phyloP scores from a whole-genome alignment of 345 rosid species.

The Luvunga scandens region DNA sequence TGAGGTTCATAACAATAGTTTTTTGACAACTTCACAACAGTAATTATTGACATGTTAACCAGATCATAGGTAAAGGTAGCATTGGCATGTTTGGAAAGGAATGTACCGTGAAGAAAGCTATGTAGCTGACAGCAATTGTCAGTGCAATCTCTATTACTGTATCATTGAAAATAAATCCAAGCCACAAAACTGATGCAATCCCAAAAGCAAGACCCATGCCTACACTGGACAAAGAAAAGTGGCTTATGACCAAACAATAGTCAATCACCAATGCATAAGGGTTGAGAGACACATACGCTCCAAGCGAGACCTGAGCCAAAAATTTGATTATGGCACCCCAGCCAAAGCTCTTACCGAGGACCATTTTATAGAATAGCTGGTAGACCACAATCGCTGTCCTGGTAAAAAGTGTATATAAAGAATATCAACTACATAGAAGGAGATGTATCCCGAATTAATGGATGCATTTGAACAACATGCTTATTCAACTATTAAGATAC shows the following conservation, averaged over 20 bases:
- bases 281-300: conserved; percentile 72
- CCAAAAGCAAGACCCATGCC: conserved; percentile 91
- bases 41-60: background rate
- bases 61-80: background rate
- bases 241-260: conserved; percentile 17
- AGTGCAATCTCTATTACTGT: conserved; percentile 86
- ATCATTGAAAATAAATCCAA: conserved; percentile 87
- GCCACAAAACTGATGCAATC: conserved; percentile 88
- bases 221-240: conserved; percentile 57
- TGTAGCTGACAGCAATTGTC: conserved; percentile 91
- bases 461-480: background rate
- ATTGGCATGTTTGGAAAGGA: conserved; percentile 15
- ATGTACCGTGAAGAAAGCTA: conserved; percentile 83
- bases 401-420: conserved; percentile 26
- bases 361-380: conserved; percentile 87
- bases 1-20: background rate
- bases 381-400: conserved; percentile 96
- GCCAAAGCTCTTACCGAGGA: conserved; percentile 55
- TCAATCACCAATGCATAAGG: background rate
- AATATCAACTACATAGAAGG: conserved; percentile 11
- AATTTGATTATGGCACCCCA: conserved; percentile 61
- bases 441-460: background rate
- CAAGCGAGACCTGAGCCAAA: conserved; percentile 69
- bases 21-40: background rate
- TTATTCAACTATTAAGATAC: conserved; percentile 2